Conservation (phyloP, 2,329 filamentous ascomycete species). For the Ascochyta lentis region DNA sequence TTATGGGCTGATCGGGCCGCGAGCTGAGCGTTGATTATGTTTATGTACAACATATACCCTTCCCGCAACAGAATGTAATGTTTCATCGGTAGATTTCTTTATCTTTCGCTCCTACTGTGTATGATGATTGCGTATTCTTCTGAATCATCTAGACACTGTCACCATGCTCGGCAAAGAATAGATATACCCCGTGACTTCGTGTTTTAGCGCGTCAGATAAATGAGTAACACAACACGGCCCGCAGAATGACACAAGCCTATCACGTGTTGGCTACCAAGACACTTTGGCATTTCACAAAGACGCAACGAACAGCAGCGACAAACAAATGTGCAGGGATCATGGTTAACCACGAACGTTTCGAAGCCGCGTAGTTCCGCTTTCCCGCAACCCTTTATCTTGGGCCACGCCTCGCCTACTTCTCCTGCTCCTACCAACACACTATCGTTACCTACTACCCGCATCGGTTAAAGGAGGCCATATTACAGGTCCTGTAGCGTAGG, state of each 20-base stretch:
- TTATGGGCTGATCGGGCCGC: background rate
- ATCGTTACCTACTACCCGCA: too few species aligned
- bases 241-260: background rate
- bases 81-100: background rate
- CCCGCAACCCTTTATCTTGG: background rate
- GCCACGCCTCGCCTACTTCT: background rate
- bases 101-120: too few species aligned
- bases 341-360: background rate
- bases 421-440: background rate
- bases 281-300: background rate
- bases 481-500: too few species aligned
- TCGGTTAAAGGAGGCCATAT: too few species aligned
- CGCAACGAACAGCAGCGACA: background rate
- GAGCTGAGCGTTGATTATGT: background rate
- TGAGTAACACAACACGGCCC: background rate
- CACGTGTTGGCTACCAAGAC: background rate
- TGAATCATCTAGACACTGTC: background rate
- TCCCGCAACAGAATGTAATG: background rate
- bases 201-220: background rate
- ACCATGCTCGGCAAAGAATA: background rate
- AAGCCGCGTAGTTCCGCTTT: background rate
- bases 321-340: background rate
- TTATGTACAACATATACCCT: conserved; percentile 19
- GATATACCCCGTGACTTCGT: background rate
- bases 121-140: too few species aligned